Conservation (phyloP, 352 stramenopile species). For the Pythium scleroteichum region DNA sequence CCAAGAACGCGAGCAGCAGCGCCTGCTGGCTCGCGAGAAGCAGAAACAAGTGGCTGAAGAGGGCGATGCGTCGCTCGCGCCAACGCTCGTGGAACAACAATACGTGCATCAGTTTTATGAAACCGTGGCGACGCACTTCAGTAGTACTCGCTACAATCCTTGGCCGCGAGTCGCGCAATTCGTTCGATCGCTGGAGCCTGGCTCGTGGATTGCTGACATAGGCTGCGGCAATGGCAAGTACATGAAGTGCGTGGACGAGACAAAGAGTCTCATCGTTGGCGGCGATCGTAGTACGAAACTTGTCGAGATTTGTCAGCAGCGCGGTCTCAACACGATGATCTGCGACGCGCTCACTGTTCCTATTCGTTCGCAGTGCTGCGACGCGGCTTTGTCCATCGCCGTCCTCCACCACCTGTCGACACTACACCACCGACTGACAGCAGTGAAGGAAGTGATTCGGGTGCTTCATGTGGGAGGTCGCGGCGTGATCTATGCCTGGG, state of each 20-base stretch:
- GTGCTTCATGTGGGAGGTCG: conserved; percentile 67
- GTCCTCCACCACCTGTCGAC: conserved; percentile 87
- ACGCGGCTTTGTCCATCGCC: conserved; percentile 82
- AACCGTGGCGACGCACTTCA: conserved; percentile 81
- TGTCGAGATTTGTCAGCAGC: conserved; percentile 60
- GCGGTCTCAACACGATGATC: conserved; percentile 71
- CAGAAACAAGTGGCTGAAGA: conserved; percentile 8
- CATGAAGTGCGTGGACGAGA: conserved; percentile 66
- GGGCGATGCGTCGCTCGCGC: conserved; percentile 37
- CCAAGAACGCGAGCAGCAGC: conserved; percentile 15
- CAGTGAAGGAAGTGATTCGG: conserved; percentile 77
- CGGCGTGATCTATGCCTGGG: conserved; percentile 87
- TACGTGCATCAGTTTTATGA: conserved; percentile 89
- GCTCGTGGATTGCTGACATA: conserved; percentile 77
- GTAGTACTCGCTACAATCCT: conserved; percentile 84
- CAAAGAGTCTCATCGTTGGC: conserved; percentile 51
- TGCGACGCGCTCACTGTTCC: conserved; percentile 72
- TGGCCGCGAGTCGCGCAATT: conserved; percentile 78
- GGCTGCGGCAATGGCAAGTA: conserved; percentile 90
- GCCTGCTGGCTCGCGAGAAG: conserved; percentile 7
- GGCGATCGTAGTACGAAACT: conserved; percentile 70
- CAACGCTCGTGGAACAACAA: conserved; percentile 73
- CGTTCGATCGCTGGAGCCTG: conserved; percentile 50
- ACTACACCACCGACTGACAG: conserved; percentile 59
- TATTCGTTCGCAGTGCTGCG: conserved; percentile 71